These are phyloP conservation scores for Biscogniauxia mediterranea DNA, from an alignment of 2,329 filamentous ascomycete genomes.

Conservation along the genomic window DNA sequence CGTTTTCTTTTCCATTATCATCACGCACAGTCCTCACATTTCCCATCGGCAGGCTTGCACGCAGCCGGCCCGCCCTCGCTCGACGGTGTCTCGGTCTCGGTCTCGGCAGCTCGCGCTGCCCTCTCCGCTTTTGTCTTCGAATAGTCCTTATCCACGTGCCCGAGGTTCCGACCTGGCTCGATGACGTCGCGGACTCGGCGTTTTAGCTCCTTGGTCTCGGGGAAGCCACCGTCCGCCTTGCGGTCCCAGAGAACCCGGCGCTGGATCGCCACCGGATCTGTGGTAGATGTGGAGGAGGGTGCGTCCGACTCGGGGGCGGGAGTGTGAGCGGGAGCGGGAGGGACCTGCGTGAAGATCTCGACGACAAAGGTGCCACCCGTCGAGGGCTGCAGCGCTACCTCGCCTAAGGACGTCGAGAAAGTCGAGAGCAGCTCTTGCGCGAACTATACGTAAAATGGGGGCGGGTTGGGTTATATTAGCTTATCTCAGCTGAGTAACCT, in stretches of 20 bases:
- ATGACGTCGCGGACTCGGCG: conserved; percentile 78
- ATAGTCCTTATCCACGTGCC: conserved; percentile 70
- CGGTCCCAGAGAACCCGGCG: conserved; percentile 77
- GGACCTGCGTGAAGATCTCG: conserved; percentile 47
- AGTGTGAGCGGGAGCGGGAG: conserved; percentile 20
- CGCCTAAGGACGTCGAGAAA: conserved; percentile 78
- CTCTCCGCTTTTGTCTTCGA: conserved; percentile 5
- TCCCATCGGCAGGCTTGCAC: conserved; percentile 6
- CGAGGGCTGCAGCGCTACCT: conserved; percentile 81
- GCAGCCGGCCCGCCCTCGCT: not conserved
- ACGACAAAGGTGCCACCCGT: conserved; percentile 85
- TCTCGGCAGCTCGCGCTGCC: conserved; percentile 2
- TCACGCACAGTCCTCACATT: conserved; percentile 36
- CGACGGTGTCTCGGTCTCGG: conserved; percentile 4
- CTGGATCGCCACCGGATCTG: conserved; percentile 37
- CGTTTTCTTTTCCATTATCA: not conserved
- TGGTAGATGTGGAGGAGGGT: conserved; percentile 16
- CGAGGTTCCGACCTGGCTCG: conserved; percentile 73
- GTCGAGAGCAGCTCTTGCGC: conserved; percentile 95
- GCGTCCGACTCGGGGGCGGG: conserved; percentile 7
- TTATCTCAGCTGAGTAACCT: not conserved
- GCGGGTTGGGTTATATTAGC: conserved; percentile 4
- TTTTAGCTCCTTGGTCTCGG: conserved; percentile 90
- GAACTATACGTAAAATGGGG: conserved; percentile 54
- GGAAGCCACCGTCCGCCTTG: conserved; percentile 83